Base-by-base conservation (phyloP, 208 protist species). In the Leishmania mexicana region DNA sequence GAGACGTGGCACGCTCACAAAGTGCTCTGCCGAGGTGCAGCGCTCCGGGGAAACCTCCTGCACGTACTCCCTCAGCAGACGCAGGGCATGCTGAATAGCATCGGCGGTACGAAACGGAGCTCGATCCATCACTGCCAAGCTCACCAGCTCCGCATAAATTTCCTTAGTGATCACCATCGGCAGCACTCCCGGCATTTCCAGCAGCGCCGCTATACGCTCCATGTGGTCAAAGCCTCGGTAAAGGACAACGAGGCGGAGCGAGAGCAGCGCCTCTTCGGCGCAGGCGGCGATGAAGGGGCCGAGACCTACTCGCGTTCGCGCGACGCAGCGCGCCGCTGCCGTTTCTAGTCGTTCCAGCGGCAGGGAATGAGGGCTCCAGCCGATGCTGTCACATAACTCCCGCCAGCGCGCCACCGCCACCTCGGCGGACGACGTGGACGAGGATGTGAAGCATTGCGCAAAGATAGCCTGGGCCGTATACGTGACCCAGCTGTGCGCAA, bases 101-200 rank as follows among this genome's bases (percentile, higher is more conserved):
- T 78, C 71, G 57, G 71, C 77, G 49, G 76, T 85, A 76, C 65
- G 71, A 42, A 79, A 81, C 42, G 94, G 85, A 35, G 83, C 49
- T 24, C 91, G 71, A 75, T 96, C 93, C 75, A 93, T 79, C 75
- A 96, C 93, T 3, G 91, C 93, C 35, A 91, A 85, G 65, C 93
- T 95, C 49, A 95, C 83, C 10, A 93, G 83, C 67, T 91, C 83
- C 19, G 90, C 93, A 81, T 94, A 96, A 71, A 88, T 78, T 21
- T 82, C 75, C 65, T 94, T 88, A 8, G 91, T 85, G n/a, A 79
- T 64, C 15, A 76, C 72, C 79, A 81, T 81, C 17, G 75, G 77
- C 71, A 87, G 67, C 62, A 80, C 80, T 64, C 75, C 79, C 15
- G 84, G 84, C 71, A 70, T 58, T 49, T 81, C 72, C 38, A 92